phyloP scores from a whole-genome alignment of 345 rosid genomes.

The Salix dunnii region DNA sequence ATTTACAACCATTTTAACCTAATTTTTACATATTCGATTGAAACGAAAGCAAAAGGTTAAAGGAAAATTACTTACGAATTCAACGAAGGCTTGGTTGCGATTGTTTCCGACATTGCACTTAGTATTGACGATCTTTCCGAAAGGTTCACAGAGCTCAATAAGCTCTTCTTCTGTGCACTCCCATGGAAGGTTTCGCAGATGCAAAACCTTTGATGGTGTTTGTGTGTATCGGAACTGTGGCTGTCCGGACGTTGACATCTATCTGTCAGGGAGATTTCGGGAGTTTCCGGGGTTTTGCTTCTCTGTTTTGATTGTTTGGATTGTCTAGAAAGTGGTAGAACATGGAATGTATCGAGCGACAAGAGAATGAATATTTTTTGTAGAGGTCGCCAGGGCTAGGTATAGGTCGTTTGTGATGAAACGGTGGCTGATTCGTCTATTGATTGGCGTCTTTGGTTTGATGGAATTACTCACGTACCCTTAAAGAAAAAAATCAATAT shows the following conservation, averaged over 20 bases:
- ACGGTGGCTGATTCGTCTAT: not conserved
- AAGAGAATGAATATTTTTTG: not conserved
- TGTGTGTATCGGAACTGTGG: conserved; percentile 92
- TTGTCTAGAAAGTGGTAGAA: conserved; percentile 16
- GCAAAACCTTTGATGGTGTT: conserved; percentile 92
- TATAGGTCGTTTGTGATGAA: not conserved
- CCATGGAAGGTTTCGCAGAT: conserved; percentile 93
- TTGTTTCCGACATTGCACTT: conserved; percentile 94
- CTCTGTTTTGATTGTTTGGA: conserved; percentile 11
- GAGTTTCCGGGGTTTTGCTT: no score
- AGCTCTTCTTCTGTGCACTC: conserved; percentile 93
- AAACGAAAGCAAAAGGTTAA: no score
- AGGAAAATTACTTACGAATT: conserved; percentile 49
- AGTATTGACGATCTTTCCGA: conserved; percentile 91
- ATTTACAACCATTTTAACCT: not conserved
- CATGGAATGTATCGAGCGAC: not conserved
- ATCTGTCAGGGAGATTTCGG: not conserved
- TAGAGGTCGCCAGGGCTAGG: not conserved
- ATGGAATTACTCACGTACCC: not conserved
- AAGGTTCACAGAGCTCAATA: conserved; percentile 82
- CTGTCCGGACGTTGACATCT: conserved; percentile 74
- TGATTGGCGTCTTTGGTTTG: not conserved
- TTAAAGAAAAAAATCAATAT: no score
- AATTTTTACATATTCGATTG: no score
- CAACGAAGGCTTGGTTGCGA: conserved; percentile 93